Conservation (phyloP, 2,329 filamentous ascomycete species). For the Cladosporium sp. region DNA sequence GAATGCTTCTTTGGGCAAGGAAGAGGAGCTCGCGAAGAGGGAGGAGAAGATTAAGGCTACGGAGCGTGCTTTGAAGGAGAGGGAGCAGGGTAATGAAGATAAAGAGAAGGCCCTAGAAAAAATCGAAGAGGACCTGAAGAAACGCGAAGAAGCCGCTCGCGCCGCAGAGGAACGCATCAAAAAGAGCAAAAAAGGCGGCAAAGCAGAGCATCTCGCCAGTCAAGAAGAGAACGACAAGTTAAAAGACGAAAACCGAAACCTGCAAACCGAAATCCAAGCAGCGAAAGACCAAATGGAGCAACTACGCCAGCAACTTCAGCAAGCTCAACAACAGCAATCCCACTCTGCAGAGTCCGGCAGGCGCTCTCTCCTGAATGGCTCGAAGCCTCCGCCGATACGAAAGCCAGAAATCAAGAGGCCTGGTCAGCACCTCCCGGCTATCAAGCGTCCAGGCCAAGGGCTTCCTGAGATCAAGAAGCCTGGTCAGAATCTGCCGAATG, state of each 20-base stretch:
- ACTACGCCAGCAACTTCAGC: neutral
- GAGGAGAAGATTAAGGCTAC: neutral
- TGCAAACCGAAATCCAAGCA: neutral
- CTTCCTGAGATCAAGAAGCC: neutral
- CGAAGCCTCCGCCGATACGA: neutral
- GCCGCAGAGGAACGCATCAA: conserved; percentile 12
- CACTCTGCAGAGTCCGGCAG: neutral
- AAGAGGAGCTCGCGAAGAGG: neutral
- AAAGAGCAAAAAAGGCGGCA: conserved; percentile 14
- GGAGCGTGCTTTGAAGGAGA: neutral
- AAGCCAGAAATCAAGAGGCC: neutral
- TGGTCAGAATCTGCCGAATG: neutral
- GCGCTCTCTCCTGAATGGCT: neutral
- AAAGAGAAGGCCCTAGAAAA: conserved; percentile 3
- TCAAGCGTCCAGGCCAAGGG: neutral
- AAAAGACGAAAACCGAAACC: neutral
- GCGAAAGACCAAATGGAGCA: neutral
- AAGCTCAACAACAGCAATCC: neutral
- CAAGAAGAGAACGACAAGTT: conserved; percentile 4
- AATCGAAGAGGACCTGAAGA: conserved; percentile 12
- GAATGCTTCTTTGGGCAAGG: neutral
- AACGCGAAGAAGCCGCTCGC: conserved; percentile 10
- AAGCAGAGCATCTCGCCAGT: conserved; percentile 3
- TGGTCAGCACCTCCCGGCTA: neutral
- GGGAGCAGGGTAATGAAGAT: conserved; percentile 1